Percentiles rank a stretch among this genome's conserved stretches.
phyloP scores from a whole-genome alignment of 495 filamentous ascomycete species.

The Cercophora sp. region DNA sequence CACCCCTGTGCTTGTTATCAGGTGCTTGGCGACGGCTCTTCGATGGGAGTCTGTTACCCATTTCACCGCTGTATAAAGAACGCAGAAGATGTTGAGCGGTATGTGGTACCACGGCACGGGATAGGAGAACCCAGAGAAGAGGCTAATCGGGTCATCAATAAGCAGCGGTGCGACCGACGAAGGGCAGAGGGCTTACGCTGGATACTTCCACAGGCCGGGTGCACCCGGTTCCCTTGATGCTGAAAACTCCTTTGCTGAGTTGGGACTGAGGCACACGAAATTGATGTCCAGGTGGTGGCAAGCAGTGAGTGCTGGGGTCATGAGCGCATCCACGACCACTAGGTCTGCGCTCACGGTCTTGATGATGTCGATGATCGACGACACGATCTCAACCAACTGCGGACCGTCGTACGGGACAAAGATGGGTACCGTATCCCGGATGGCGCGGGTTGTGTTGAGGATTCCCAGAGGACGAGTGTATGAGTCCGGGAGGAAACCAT shows the following conservation, averaged over 20 bases:
- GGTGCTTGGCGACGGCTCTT: too few relatives aligned
- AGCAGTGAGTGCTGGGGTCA: not conserved
- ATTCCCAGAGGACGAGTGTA: too few relatives aligned
- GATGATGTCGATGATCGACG: too few relatives aligned
- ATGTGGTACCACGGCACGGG: slow-evolving; percentile 1
- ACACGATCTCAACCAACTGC: too few relatives aligned
- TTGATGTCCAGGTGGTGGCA: slow-evolving; percentile 12
- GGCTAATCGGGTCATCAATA: not conserved
- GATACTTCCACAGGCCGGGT: slow-evolving; percentile 29
- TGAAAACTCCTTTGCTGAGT: slow-evolving; percentile 30
- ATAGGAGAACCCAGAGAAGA: not conserved
- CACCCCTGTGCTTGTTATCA: too few relatives aligned
- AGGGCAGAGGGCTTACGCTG: not conserved
- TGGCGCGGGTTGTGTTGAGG: too few relatives aligned
- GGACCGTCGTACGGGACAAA: too few relatives aligned
- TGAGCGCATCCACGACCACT: not conserved
- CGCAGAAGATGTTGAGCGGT: too few relatives aligned
- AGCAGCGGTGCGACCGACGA: not conserved
- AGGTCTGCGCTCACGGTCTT: not conserved
- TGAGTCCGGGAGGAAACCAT: too few relatives aligned
- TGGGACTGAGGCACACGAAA: slow-evolving; percentile 31
- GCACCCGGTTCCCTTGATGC: slow-evolving; percentile 24
- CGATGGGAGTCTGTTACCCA: too few relatives aligned
- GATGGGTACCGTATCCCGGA: too few relatives aligned
- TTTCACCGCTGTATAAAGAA: too few relatives aligned